Evolutionary conservation across 2,329 filamentous ascomycete genomes (phyloP).

Genomic region (Macrophomina phaseolina): DNA sequence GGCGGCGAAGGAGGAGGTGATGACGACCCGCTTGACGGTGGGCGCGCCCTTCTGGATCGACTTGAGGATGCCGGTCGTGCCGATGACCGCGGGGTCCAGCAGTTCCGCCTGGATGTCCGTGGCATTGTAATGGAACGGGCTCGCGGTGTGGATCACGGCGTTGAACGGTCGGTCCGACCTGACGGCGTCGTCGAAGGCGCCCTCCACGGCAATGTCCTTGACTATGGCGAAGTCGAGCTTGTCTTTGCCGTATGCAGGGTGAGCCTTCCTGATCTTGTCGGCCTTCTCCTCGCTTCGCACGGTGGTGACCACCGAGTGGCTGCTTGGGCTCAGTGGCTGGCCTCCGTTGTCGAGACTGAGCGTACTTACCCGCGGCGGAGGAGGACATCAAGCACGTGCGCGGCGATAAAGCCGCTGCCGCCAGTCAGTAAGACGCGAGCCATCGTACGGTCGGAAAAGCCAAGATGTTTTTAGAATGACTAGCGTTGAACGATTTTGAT

Average conservation of each 20-base stretch:
- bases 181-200: conserved; percentile 36
- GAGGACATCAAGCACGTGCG: conserved; percentile 66
- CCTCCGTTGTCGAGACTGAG: background rate
- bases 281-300: conserved; percentile 63
- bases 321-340: conserved; percentile 30
- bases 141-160: conserved; percentile 31
- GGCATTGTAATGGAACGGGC: conserved; percentile 26
- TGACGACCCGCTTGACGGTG: conserved; percentile 48
- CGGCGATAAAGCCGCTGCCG: conserved; percentile 69
- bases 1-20: conserved; percentile 59
- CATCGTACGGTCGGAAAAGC: conserved; percentile 32
- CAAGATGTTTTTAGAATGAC: no score
- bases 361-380: conserved; percentile 54
- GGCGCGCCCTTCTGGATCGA: conserved; percentile 32
- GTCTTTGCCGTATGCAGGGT: conserved; percentile 53
- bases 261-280: conserved; percentile 57
- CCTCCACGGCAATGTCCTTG: conserved; percentile 68
- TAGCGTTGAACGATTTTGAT: no score
- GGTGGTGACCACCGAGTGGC: conserved; percentile 62
- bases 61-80: conserved; percentile 35
- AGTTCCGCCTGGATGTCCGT: conserved; percentile 38
- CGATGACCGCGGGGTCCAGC: conserved; percentile 32
- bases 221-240: conserved; percentile 69
- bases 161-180: conserved; percentile 23
- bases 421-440: conserved; percentile 52